Evolutionary conservation across 768 basidiomycete species (phyloP), one percentile per base, ranked within the genome.

Genomic region (Psilocybe cubensis): DNA sequence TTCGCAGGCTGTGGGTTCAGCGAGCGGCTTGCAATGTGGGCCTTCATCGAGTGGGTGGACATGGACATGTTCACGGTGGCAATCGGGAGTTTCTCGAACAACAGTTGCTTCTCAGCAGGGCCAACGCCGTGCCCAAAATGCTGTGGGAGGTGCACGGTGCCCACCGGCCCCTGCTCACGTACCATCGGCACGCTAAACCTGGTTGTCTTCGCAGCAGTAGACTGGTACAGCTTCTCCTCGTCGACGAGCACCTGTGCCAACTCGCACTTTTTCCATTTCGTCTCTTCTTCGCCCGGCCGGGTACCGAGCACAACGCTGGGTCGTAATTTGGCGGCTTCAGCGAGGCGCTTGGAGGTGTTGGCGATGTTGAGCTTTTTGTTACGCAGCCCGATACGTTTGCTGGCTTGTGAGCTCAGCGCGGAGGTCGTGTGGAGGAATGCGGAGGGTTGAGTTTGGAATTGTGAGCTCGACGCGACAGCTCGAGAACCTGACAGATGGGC

Each of bases 251-350:
- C 70, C 62, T 80, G 79, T 41, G 85, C 84, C 44, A 96, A 84
- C 71, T 86, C 81, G 69, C 85, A 85, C 23, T 77, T 74, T 38
- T 70, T 64, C 92, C 94, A 96, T 67, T 85, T 85, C 54, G 75
- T 66, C 4, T 54, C 60, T 53, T 88, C 85, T 52, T 90, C 82
- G 58, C 82, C 81, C 5, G 83, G 76, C 40, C 84, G 79, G 14
- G 84, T 85, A 11, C 95, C 95, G 5, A 94, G 83, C 14, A 96
- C 81, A 56, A 90, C 84, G 63, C 91, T 87, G 14, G 89, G 78
- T 44, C 73, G 68, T 78, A 27, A 65, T 76, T 71, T 72, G 20
- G 72, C 77, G 47, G 65, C 66, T 55, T 71, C 35, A 38, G n/a
- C 69, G 59, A 58, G 65, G 52, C 74, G 76, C 62, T 79, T 77